Percentiles rank a stretch among this genome's conserved stretches.
Conservation (phyloP, 2,329 filamentous ascomycete species). For the Diaporthe sp. region DNA sequence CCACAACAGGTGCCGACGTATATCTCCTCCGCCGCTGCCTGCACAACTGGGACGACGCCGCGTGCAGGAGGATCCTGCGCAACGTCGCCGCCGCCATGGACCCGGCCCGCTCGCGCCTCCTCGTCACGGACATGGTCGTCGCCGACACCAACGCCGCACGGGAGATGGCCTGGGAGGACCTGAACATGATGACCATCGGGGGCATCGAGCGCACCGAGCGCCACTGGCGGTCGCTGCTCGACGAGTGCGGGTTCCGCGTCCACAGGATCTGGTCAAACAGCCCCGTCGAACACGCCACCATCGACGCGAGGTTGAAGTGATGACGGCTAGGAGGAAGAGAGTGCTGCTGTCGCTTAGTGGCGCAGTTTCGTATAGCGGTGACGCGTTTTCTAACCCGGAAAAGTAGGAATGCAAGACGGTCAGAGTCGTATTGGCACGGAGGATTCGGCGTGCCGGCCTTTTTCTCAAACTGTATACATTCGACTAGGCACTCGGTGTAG, state of each 20-base stretch:
- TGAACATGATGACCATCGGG: not conserved
- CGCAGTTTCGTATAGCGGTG: not conserved
- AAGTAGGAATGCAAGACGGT: not conserved
- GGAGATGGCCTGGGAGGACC: not conserved
- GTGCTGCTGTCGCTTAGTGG: not conserved
- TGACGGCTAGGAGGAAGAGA: not conserved
- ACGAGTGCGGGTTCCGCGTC: not conserved
- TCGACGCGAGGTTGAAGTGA: not conserved
- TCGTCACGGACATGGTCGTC: not conserved
- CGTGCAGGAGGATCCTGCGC: not conserved
- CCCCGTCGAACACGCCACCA: not conserved
- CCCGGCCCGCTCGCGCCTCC: not conserved
- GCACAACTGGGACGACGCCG: not conserved
- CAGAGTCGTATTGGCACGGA: not conserved
- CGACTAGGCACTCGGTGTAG: not conserved
- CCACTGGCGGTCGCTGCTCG: not conserved
- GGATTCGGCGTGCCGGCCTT: not conserved
- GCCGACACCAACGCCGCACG: not conserved
- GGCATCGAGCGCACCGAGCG: not conserved
- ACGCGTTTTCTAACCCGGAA: not conserved
- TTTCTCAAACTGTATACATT: not conserved
- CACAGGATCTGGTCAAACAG: not conserved
- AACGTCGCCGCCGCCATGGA: not conserved
- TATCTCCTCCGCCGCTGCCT: not conserved
- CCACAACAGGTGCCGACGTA: not conserved